Percentiles rank a stretch among this genome's conserved stretches.
These are phyloP conservation scores for Lodderomyces jiufengensis DNA, from an alignment of 1,139 yeast genomes.

Conservation along the genomic window DNA sequence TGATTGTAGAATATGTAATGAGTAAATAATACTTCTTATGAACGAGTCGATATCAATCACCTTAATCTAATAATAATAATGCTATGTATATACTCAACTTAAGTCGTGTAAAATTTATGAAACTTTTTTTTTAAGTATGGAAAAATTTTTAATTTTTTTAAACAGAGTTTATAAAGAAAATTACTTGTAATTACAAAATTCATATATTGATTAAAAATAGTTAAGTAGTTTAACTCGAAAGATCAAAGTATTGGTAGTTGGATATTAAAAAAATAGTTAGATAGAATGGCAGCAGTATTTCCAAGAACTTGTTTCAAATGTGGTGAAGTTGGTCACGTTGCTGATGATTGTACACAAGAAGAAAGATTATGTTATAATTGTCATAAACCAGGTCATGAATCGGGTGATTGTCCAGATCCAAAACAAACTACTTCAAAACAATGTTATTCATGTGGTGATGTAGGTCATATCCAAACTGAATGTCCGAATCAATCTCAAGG, in stretches of 20 bases:
- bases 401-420: slow-evolving; percentile 83
- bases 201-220: no score
- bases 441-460: slow-evolving; percentile 82
- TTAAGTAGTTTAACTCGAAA: no score
- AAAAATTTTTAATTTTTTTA: background rate
- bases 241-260: slow-evolving; percentile 1
- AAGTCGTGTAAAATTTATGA: background rate
- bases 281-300: slow-evolving; percentile 57
- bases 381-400: slow-evolving; percentile 86
- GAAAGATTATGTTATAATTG: slow-evolving; percentile 92
- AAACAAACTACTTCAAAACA: slow-evolving; percentile 80
- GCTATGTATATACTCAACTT: no score
- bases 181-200: no score
- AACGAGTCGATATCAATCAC: no score
- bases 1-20: background rate
- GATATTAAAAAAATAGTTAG: slow-evolving; percentile 1
- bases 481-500: slow-evolving; percentile 55
- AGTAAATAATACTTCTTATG: background rate
- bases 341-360: slow-evolving; percentile 79
- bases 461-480: slow-evolving; percentile 68
- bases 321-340: slow-evolving; percentile 90
- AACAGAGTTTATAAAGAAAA: no score
- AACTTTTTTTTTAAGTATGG: no score
- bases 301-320: slow-evolving; percentile 82
- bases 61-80: no score